Conservation (phyloP, 176 grass and related monocot species). For the Oryza glaberrima region DNA sequence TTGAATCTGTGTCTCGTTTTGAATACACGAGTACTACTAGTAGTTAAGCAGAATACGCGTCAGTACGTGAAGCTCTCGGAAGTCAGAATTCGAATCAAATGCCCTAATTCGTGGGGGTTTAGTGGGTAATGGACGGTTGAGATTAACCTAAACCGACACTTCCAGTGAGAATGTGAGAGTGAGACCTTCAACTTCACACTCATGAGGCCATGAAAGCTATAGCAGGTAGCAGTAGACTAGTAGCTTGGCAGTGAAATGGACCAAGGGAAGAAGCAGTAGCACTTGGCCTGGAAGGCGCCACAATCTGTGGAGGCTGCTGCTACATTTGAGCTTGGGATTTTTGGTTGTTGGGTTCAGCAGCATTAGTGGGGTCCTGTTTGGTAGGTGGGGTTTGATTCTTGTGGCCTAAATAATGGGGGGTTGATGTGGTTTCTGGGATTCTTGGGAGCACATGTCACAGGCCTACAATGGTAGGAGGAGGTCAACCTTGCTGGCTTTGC, state of each 20-base stretch:
- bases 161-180: background rate
- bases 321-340: slow-evolving; percentile 44
- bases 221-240: background rate
- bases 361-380: slow-evolving; percentile 27
- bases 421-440: slow-evolving; percentile 42
- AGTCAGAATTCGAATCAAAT: background rate
- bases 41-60: background rate
- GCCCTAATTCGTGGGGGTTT: slow-evolving; percentile 17
- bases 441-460: slow-evolving; percentile 11
- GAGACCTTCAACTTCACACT: background rate
- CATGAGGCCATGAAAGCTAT: background rate
- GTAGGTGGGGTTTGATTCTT: slow-evolving; percentile 48
- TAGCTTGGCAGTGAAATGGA: background rate
- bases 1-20: background rate
- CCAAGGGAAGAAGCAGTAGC: background rate
- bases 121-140: slow-evolving; percentile 24
- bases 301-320: slow-evolving; percentile 12
- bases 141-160: background rate
- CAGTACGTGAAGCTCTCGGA: background rate
- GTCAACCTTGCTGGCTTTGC: slow-evolving; percentile 18
- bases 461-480: slow-evolving; percentile 22
- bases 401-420: slow-evolving; percentile 30
- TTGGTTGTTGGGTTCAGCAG: slow-evolving; percentile 40
- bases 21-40: background rate
- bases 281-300: slow-evolving; percentile 28